These are phyloP conservation scores for maize (Zea mays) DNA, from an alignment of 176 grass and related monocot genomes.

Conservation along the genomic window DNA sequence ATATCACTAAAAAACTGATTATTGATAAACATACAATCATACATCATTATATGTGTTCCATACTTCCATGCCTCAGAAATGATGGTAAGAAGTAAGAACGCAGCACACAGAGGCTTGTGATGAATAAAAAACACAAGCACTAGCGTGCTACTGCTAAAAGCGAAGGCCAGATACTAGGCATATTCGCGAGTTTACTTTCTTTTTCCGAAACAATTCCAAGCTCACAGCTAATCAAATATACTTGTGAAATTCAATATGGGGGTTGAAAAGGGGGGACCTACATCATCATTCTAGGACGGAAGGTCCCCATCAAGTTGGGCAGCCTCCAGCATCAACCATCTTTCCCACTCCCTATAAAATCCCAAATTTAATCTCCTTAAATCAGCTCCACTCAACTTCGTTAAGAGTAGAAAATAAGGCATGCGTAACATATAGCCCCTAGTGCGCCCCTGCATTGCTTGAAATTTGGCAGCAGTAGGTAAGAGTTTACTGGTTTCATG, in stretches of 20 bases:
- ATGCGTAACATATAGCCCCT: background rate
- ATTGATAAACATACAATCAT: background rate
- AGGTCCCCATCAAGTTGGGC: conserved; percentile 52
- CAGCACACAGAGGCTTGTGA: background rate
- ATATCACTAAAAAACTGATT: background rate
- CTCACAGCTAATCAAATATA: conserved; percentile 2
- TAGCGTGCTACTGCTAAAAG: background rate
- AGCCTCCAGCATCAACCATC: conserved; percentile 88
- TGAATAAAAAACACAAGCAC: background rate
- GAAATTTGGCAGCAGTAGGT: background rate
- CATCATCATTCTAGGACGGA: conserved; percentile 66
- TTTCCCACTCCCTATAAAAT: conserved; percentile 95
- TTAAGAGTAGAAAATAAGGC: conserved; percentile 20
- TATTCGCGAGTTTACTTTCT: background rate
- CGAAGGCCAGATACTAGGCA: background rate
- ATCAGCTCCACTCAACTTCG: conserved; percentile 12
- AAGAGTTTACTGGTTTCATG: background rate
- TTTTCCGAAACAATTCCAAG: background rate
- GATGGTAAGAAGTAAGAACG: background rate
- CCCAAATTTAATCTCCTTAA: conserved; percentile 65
- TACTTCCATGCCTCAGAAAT: background rate
- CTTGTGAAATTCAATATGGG: conserved; percentile 11
- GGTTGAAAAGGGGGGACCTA: conserved; percentile 68
- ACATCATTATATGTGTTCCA: background rate
- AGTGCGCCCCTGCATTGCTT: background rate